Conservation (phyloP, 2,329 filamentous ascomycete species). For the Neofusicoccum umdonicola region DNA sequence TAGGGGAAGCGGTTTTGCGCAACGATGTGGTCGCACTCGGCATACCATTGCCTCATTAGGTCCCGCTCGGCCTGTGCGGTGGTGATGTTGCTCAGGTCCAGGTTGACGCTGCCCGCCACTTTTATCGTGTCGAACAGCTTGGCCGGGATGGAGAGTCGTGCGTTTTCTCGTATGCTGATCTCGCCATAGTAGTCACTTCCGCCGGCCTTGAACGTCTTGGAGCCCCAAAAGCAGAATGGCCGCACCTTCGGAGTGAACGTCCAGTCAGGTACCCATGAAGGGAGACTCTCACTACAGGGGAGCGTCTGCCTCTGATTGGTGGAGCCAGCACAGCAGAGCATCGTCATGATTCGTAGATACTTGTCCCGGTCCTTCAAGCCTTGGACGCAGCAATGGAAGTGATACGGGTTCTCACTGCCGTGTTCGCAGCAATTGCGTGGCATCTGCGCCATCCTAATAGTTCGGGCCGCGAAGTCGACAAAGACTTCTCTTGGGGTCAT, state of each 20-base stretch:
- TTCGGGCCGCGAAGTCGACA: background rate
- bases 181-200: slow-evolving; percentile 6
- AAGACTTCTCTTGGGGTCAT: slow-evolving; percentile 12
- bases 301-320: slow-evolving; percentile 9
- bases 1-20: slow-evolving; percentile 3
- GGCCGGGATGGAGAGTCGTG: background rate
- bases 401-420: background rate
- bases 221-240: slow-evolving; percentile 14
- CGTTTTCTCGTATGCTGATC: background rate
- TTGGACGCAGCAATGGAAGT: slow-evolving; percentile 3
- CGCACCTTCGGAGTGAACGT: slow-evolving; percentile 1
- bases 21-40: slow-evolving; percentile 2
- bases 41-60: slow-evolving; percentile 7
- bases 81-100: background rate
- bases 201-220: slow-evolving; percentile 4
- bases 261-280: slow-evolving; percentile 16
- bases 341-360: slow-evolving; percentile 14
- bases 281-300: background rate
- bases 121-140: slow-evolving; percentile 11
- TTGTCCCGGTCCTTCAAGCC: slow-evolving; percentile 11
- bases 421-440: slow-evolving; percentile 3
- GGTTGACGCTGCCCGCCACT: background rate
- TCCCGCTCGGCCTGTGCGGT: slow-evolving; percentile 6
- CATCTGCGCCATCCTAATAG: slow-evolving; percentile 1
- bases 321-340: slow-evolving; percentile 14